Evolutionary conservation across 148 eudicot genomes (phyloP).

Genomic region (Drosera capensis): DNA sequence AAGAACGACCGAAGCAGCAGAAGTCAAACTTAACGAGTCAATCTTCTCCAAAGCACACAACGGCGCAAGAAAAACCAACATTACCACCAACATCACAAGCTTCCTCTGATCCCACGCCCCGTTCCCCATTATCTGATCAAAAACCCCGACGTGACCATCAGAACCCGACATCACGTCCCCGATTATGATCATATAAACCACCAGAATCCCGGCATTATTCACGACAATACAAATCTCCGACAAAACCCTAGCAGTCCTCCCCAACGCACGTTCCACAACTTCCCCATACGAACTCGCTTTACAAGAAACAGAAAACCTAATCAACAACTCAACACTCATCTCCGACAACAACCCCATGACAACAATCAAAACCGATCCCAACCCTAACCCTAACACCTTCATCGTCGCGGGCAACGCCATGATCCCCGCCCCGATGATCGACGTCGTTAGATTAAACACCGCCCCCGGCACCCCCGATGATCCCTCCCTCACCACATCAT

Average conservation of each 20-base stretch:
- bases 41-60: conserved; percentile 82
- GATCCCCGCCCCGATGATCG: conserved; percentile 92
- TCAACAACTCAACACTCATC: conserved; percentile 63
- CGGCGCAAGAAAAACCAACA: conserved; percentile 65
- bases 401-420: conserved; percentile 97
- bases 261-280: conserved; percentile 71
- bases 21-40: conserved; percentile 77
- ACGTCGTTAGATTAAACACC: conserved; percentile 77
- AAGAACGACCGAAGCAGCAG: conserved; percentile 92
- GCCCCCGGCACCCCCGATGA: conserved; percentile 82
- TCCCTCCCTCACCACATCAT: conserved; percentile 29
- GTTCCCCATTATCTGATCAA: conserved; percentile 71
- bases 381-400: conserved; percentile 66
- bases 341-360: conserved; percentile 85
- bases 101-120: conserved; percentile 91
- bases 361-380: conserved; percentile 53
- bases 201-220: conserved; percentile 79
- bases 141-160: conserved; percentile 55
- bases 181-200: conserved; percentile 86
- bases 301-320: conserved; percentile 56
- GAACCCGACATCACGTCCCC: conserved; percentile 98
- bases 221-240: conserved; percentile 80
- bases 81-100: conserved; percentile 48
- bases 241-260: conserved; percentile 52
- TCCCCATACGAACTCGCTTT: conserved; percentile 75